Percentiles rank a stretch among this genome's conserved stretches.
Conservation (phyloP, 768 basidiomycete species). For the Termitomyces sp. region DNA sequence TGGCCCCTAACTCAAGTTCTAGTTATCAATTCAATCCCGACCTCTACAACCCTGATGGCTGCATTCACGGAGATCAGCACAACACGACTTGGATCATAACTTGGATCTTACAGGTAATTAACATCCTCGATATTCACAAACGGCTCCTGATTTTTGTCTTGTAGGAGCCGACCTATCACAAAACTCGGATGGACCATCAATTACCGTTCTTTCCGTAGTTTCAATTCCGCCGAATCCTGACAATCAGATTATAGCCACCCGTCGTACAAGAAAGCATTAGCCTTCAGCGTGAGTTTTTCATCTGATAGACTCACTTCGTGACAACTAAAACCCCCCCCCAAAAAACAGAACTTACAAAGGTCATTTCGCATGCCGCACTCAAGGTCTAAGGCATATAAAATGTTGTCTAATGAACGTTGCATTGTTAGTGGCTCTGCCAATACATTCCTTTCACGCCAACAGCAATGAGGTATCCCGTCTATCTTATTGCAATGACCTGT, state of each 20-base stretch:
- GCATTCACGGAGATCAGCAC: slow-evolving; percentile 71
- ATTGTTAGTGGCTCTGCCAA: neutral
- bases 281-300: slow-evolving; percentile 63
- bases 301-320: neutral
- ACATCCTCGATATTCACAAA: neutral
- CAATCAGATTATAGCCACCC: slow-evolving; percentile 82
- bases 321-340: slow-evolving; percentile 8
- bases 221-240: slow-evolving; percentile 76
- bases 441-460: slow-evolving; percentile 27
- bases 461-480: slow-evolving; percentile 51
- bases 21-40: slow-evolving; percentile 97
- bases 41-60: slow-evolving; percentile 86
- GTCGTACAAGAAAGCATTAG: slow-evolving; percentile 81
- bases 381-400: slow-evolving; percentile 52
- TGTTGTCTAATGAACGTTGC: neutral
- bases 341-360: slow-evolving; percentile 60
- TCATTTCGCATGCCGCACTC: slow-evolving; percentile 62
- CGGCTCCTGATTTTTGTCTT: neutral
- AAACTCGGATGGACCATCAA: slow-evolving; percentile 67
- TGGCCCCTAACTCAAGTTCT: neutral
- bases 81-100: slow-evolving; percentile 64
- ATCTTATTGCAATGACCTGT: slow-evolving; percentile 38
- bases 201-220: slow-evolving; percentile 46
- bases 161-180: slow-evolving; percentile 49
- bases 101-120: slow-evolving; percentile 55